Evolutionary conservation across 768 basidiomycete genomes (phyloP).

Genomic region (Mrakia hoshinonis): DNA sequence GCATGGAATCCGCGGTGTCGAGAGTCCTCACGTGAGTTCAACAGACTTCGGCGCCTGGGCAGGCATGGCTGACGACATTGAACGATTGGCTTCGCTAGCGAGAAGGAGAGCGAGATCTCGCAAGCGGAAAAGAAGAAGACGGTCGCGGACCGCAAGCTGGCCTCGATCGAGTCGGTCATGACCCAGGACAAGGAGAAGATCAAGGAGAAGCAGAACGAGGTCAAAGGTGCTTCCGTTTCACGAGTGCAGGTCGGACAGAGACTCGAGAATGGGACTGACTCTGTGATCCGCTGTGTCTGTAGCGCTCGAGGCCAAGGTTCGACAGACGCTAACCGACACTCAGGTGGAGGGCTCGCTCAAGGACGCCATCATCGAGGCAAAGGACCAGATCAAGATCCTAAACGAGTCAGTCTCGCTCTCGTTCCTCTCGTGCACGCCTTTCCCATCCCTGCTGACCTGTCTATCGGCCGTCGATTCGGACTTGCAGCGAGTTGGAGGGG

Average conservation of each 20-base stretch:
- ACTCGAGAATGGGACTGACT: no score
- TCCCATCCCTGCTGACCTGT: not conserved
- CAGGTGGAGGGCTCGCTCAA: slow-evolving; percentile 34
- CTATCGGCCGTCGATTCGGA: not conserved
- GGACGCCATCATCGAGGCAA: slow-evolving; percentile 37
- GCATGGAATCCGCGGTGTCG: slow-evolving; percentile 67
- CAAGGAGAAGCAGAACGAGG: slow-evolving; percentile 54
- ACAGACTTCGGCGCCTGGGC: not conserved
- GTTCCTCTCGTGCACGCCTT: not conserved
- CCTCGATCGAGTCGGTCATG: slow-evolving; percentile 57
- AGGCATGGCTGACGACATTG: no score
- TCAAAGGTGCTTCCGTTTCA: slow-evolving; percentile 48
- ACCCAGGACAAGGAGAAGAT: slow-evolving; percentile 55
- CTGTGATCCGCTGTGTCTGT: not conserved
- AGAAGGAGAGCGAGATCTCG: slow-evolving; percentile 57
- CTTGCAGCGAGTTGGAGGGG: not conserved
- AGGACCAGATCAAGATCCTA: slow-evolving; percentile 14
- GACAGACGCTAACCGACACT: slow-evolving; percentile 35
- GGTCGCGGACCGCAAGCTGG: slow-evolving; percentile 51
- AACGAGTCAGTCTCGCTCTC: slow-evolving; percentile 3
- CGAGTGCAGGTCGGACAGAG: not conserved
- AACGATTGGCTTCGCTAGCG: no score
- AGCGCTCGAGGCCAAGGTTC: slow-evolving; percentile 54
- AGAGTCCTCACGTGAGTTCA: slow-evolving; percentile 50
- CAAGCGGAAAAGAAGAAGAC: slow-evolving; percentile 46